Base-by-base conservation (phyloP, 371 early-diverging fungal genomes). In the Dichotomocladium elegans region DNA sequence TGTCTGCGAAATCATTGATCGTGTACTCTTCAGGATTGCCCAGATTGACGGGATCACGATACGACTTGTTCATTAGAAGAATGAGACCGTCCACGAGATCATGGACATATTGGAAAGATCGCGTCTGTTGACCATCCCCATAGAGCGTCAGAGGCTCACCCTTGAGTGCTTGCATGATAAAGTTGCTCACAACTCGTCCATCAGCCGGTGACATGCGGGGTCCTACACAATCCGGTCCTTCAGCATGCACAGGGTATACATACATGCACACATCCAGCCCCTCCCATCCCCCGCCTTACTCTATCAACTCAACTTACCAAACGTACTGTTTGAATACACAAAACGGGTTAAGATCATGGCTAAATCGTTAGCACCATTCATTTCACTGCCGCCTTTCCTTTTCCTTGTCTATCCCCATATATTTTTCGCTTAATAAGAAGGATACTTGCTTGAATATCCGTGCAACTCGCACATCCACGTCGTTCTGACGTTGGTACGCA, bases 1-100 rank as follows among this genome's bases (percentile, higher is more conserved):
- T 79, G 52, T 86, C 81, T 22, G 94, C 92, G 79, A 92, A 90
- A 42, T 90, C 75, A 14, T 64, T 67, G 56, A 93, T 91, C 11
- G 91, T 89, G 57, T 82, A 93, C 64, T 93, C 94, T 45, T 92
- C 89, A 2, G 94, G 92, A 57, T 92, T 93, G 12, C 94, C 94
- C 24, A 93, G 41, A 64, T 93, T 93, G 15, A 92, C 85, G 7
- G 94, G 94, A 17, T 86, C 82, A 27, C 63, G 71, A 69, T 80
- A 87, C 56, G 82, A 71, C 47, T 68, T 72, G 58, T 89, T 83
- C 94, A 93, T 92, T 40, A 90, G 59, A 47, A 82, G 61, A 50
- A 93, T 91, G 44, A 92, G 60, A 0, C 92, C 92, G 63, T 92
- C 92, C 14, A 93, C 86, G 12, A 93, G 73, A 65, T 93, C 94